A percentile compares a stretch with the other conserved stretches of the same genome.
These are phyloP conservation scores for Colletotrichum somersetense DNA, from an alignment of 2,329 filamentous ascomycete genomes.

Conservation along the genomic window DNA sequence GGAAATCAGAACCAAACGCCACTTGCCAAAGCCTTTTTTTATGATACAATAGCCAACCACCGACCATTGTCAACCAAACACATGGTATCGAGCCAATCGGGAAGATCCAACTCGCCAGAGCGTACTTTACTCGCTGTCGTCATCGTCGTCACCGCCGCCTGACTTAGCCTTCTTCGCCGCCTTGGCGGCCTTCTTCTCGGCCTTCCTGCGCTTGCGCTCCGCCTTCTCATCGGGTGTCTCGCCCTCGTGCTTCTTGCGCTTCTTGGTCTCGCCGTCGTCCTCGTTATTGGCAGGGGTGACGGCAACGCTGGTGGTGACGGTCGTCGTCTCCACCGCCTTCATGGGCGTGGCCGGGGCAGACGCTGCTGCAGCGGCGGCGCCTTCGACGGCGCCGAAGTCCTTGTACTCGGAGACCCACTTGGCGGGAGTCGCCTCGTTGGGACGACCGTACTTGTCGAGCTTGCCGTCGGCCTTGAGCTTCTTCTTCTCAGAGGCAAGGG, in stretches of 20 bases:
- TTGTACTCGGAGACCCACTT: conserved; percentile 95
- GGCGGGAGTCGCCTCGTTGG: conserved; percentile 92
- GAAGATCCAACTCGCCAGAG: conserved; percentile 40
- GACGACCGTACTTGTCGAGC: conserved; percentile 95
- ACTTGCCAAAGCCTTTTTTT: conserved; percentile 44
- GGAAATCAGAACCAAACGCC: conserved; percentile 42
- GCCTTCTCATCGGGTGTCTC: conserved; percentile 78
- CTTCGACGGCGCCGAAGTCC: conserved; percentile 76
- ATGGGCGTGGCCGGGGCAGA: conserved; percentile 56
- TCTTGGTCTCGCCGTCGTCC: conserved; percentile 71
- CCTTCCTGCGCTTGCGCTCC: conserved; percentile 70
- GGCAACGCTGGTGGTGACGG: conserved; percentile 58
- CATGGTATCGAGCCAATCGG: conserved; percentile 40
- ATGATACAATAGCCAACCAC: conserved; percentile 43
- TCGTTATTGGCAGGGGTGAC: conserved; percentile 58
- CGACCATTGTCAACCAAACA: conserved; percentile 41
- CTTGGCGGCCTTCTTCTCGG: conserved; percentile 71
- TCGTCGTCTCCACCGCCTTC: conserved; percentile 52
- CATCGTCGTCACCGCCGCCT: conserved; percentile 59
- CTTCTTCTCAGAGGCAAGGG: conserved; percentile 97
- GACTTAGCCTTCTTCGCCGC: conserved; percentile 67
- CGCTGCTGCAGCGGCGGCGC: conserved; percentile 58
- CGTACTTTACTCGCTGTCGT: conserved; percentile 67
- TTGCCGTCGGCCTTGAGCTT: conserved; percentile 99
- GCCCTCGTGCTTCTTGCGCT: conserved; percentile 86